Evolutionary conservation across 192 early-diverging fungal genomes (phyloP).

Genomic region (Rhizoclosmatium sp.): DNA sequence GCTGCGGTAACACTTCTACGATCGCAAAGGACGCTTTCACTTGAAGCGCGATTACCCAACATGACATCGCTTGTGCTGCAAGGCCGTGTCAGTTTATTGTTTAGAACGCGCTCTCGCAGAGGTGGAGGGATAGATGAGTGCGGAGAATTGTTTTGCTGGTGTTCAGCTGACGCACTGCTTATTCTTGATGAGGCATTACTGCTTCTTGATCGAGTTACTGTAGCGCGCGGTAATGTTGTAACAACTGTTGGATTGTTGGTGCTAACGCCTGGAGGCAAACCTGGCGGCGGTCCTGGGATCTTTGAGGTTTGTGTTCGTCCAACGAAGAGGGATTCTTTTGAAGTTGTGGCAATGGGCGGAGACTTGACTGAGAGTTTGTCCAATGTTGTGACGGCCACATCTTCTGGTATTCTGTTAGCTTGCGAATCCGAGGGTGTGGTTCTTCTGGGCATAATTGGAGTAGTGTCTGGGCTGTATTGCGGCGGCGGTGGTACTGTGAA

Average conservation of each 20-base stretch:
- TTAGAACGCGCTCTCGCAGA: too few relatives aligned
- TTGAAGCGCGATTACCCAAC: too few relatives aligned
- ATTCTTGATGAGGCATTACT: background rate
- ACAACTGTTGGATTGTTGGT: background rate
- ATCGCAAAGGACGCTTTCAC: too few relatives aligned
- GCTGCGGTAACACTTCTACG: too few relatives aligned
- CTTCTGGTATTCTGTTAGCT: background rate
- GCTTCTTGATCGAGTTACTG: background rate
- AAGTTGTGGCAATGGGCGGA: background rate
- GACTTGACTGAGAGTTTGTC: background rate
- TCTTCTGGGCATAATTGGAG: background rate
- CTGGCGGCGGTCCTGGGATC: background rate
- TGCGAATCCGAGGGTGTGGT: background rate
- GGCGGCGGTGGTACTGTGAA: slow-evolving; percentile 14
- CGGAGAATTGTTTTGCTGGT: too few relatives aligned
- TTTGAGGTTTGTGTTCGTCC: background rate
- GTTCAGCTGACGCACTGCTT: background rate
- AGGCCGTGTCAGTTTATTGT: too few relatives aligned
- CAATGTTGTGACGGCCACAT: background rate
- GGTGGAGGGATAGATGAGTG: too few relatives aligned
- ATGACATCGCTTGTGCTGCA: too few relatives aligned
- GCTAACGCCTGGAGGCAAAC: background rate
- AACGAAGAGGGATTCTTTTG: background rate
- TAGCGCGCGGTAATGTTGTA: background rate
- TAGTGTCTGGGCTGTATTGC: background rate